Base-by-base conservation (phyloP, 2,329 filamentous ascomycete species). In the Stromatinia cepivora region DNA sequence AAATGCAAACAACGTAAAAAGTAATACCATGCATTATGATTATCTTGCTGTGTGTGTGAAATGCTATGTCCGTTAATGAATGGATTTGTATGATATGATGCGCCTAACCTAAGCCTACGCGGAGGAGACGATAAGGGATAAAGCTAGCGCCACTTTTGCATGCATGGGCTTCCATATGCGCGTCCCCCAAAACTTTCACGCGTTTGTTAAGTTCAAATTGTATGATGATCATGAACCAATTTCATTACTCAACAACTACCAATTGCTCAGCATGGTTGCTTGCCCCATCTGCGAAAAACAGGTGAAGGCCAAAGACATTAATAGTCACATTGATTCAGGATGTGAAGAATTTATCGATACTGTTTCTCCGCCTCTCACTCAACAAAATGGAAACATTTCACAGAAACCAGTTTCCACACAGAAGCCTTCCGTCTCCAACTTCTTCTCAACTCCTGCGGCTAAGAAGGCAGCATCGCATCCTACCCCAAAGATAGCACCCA, bases 291-390 rank as follows among this genome's bases (percentile, higher is more conserved):
- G 93, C 82, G 84, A 87, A 77, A 90, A 91, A 75, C 83, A 85
- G 69, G 92, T 95, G 76, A 90, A 87, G 73, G 82, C 90, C 73
- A 82, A 83, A 77, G 87, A 90, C 74, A 98, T 98, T 83, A 98
- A 98, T 81, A 85, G 85, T 74, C 94, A 98, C 80, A 88, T 98
- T 78, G 95, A 98, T 81, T 94, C 92, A 42, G 87, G 86, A 73
- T 98, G 94, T 82, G 80, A 86, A 71, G 84, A 83, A 48, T 90
- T 90, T 78, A 79, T 95, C 72, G 82, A 90, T 77, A 76, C 79
- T 70, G 76, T 76, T 69, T 86, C 81, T 28, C 79, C 76, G 66
- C 73, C 80, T 46, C 73, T 76, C 8, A 80, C 78, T 5, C 80
- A 81, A 70, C 76, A 77, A 59, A 77, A 80, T 61, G 71, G 68